Evolutionary conservation across 1,139 yeast genomes (phyloP), one percentile per base, ranked within the genome.

Genomic region (Blastobotrys ciferrii): DNA sequence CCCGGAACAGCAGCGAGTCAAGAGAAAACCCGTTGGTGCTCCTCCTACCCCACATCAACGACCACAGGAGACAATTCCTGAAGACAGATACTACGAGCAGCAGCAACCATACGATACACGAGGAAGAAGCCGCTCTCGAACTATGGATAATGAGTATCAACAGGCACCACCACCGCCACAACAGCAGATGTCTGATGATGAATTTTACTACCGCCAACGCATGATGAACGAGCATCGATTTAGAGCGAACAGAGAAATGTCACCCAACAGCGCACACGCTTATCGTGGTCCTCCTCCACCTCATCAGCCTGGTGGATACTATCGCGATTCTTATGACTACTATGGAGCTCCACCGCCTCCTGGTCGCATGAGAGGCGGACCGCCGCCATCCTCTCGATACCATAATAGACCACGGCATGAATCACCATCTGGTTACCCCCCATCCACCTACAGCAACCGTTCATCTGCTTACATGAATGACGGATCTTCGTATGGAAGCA

Each of bases 291-390:
- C 28, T 6, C 46, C 46, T 19, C 38, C 49, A n/a, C 42, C 42
- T 19, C 42, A 36, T 4, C 47, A 33, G 14, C 32, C n/a, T 6
- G 31, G 37, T 7, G 37, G 44, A 11, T 13, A 25, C 12, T 23
- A 12, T 12, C 30, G 23, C 4, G 19, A 37, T 37, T 32, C 14
- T 12, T 13, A 32, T 32, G 36, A 14, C 12, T 13, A 32, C 12
- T 37, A 37, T 12, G 44, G 44, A 2, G 36, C 44, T 5, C 44
- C 44, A 30, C 44, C 44, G 14, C 43, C 43, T 4, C 5, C 15
- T 9, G 28, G 28, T 23, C 28, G 28, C 9, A 5, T 23, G 28
- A 23, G 17, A 4, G 17, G 13, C 19, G 28, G 28, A 12, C 40
- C 28, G 28, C 40, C 28, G 18, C 25, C 40, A 33, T 19, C 40